Conservation (phyloP, 192 early-diverging fungal species). For the Entomortierella beljakovae region DNA sequence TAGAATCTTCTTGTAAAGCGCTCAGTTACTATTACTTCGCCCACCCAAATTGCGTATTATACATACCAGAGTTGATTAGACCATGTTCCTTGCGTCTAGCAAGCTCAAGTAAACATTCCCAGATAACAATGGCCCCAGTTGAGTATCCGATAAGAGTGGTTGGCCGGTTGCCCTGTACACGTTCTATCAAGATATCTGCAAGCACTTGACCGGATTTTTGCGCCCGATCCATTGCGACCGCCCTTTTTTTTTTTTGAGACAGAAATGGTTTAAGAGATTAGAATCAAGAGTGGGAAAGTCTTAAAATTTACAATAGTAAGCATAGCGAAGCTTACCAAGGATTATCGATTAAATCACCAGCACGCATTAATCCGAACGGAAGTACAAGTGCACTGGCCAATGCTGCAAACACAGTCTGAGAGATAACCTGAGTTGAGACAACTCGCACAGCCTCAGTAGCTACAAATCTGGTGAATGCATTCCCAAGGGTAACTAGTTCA, state of each 20-base stretch:
- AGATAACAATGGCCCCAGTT: slow-evolving; percentile 67
- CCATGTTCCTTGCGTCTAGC: slow-evolving; percentile 54
- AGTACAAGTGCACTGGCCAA: slow-evolving; percentile 63
- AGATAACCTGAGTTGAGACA: slow-evolving; percentile 60
- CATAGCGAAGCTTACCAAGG: slow-evolving; percentile 58
- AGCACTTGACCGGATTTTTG: slow-evolving; percentile 66
- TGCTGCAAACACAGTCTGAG: slow-evolving; percentile 62
- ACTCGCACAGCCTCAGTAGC: slow-evolving; percentile 60
- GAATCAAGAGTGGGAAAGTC: too few relatives aligned
- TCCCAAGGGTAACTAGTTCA: slow-evolving; percentile 57
- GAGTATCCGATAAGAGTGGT: slow-evolving; percentile 67
- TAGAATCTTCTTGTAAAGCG: neutral
- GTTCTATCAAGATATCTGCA: slow-evolving; percentile 64
- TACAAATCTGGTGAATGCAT: slow-evolving; percentile 62
- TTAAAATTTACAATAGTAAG: too few relatives aligned
- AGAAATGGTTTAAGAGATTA: neutral
- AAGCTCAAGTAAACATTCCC: slow-evolving; percentile 65
- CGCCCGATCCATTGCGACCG: slow-evolving; percentile 62
- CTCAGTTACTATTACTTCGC: neutral
- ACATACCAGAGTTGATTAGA: slow-evolving; percentile 61
- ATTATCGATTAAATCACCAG: slow-evolving; percentile 69
- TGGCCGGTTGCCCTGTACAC: slow-evolving; percentile 68
- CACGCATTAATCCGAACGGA: slow-evolving; percentile 62
- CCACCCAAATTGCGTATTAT: neutral
- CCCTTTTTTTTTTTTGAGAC: slow-evolving; percentile 34